Evolutionary conservation across 2,329 filamentous ascomycete species (phyloP).

Genomic region (Sclerotinia minor): DNA sequence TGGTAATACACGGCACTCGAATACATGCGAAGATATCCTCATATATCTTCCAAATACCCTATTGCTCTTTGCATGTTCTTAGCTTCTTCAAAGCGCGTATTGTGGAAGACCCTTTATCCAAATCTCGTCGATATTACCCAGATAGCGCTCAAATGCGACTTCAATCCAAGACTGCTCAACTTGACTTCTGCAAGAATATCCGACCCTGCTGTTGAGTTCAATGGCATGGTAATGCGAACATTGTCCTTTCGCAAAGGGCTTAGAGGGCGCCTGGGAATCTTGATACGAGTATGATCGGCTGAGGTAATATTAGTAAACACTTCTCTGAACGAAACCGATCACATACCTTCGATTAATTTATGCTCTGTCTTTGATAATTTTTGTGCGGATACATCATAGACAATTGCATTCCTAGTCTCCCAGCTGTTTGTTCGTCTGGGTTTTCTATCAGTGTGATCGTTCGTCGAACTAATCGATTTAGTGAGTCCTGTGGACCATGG

Average conservation of each 20-base stretch:
- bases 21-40: background rate
- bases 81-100: background rate
- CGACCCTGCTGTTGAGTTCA: conserved; percentile 4
- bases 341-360: conserved; percentile 8
- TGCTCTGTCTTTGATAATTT: background rate
- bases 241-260: conserved; percentile 8
- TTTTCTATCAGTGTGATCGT: background rate
- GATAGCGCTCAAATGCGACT: conserved; percentile 11
- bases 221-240: conserved; percentile 10
- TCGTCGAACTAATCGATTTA: background rate
- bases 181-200: conserved; percentile 16
- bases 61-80: background rate
- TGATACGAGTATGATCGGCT: conserved; percentile 7
- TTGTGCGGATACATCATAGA: conserved; percentile 17
- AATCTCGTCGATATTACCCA: conserved; percentile 15
- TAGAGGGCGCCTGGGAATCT: conserved; percentile 6
- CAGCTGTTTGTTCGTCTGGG: conserved; percentile 14
- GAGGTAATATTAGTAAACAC: background rate
- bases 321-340: background rate
- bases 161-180: conserved; percentile 18
- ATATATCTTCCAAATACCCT: background rate
- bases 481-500: too few species aligned
- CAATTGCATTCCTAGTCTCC: conserved; percentile 7
- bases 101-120: conserved; percentile 14
- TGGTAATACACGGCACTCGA: background rate